phyloP scores from a whole-genome alignment of 306 rosid species.

The Cicer bijugum region DNA sequence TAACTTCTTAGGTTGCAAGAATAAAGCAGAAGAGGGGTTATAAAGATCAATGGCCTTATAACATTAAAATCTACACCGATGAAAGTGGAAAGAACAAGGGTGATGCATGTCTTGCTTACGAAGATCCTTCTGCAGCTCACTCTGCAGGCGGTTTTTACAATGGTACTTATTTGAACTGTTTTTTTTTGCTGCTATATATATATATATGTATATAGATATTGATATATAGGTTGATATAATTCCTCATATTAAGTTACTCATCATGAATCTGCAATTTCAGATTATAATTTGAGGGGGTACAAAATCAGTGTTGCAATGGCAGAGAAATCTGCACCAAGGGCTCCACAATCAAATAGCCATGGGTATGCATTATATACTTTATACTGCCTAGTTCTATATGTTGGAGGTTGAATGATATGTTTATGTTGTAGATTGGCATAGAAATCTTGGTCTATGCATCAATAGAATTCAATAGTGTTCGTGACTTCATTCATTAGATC shows the following conservation, averaged over 20 bases:
- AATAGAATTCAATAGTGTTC: not conserved
- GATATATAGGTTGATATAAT: not conserved
- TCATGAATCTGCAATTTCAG: conserved; percentile 52
- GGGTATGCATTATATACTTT: conserved; percentile 58
- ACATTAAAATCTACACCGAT: conserved; percentile 89
- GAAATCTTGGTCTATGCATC: not conserved
- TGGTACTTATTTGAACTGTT: conserved; percentile 52
- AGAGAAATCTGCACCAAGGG: conserved; percentile 91
- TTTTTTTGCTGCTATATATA: not conserved
- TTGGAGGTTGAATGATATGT: conserved; percentile 1
- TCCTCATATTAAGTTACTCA: not conserved
- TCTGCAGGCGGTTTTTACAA: conserved; percentile 91
- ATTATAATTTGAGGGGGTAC: conserved; percentile 83
- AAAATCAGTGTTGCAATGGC: conserved; percentile 92
- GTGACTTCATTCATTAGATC: not conserved
- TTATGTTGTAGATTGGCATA: not conserved
- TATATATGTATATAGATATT: not conserved
- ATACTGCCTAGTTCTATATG: not conserved
- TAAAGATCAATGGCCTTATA: conserved; percentile 99
- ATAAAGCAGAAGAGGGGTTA: conserved; percentile 98
- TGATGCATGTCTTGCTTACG: conserved; percentile 88
- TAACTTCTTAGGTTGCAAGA: conserved; percentile 77
- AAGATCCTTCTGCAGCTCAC: conserved; percentile 98
- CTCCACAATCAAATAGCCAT: conserved; percentile 60
- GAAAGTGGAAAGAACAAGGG: conserved; percentile 94